These are phyloP conservation scores for Xylaria sp. DNA, from an alignment of 2,329 filamentous ascomycete species.

Conservation along the genomic window DNA sequence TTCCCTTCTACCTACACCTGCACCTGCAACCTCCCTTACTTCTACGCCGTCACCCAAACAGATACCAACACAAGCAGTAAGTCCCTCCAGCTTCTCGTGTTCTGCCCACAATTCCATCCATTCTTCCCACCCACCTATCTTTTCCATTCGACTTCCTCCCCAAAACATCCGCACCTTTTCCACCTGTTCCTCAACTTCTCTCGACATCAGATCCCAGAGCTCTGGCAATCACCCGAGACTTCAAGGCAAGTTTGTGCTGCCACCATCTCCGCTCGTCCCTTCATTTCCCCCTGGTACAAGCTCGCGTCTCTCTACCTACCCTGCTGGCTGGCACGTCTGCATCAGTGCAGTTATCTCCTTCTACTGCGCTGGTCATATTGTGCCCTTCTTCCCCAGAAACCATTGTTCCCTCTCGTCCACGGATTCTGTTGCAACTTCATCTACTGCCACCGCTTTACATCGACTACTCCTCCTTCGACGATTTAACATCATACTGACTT, in stretches of 20 bases:
- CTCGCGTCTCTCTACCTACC: not conserved
- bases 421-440: not conserved
- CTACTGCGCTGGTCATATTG: not conserved
- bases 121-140: not conserved
- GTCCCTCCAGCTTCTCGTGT: not conserved
- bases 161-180: not conserved
- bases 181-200: not conserved
- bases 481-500: not conserved
- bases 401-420: not conserved
- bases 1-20: not conserved
- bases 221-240: not conserved
- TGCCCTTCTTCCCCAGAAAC: not conserved
- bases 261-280: constrained; percentile 1
- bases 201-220: not conserved
- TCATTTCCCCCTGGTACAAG: not conserved
- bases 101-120: not conserved
- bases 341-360: not conserved
- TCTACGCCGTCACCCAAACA: not conserved
- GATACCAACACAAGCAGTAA: not conserved
- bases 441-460: not conserved
- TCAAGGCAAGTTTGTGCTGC: not conserved
- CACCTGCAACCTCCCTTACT: not conserved
- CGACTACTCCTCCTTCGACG: too few relatives aligned
- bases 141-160: not conserved
- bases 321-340: not conserved